Evolutionary conservation across 306 rosid species (phyloP).

Genomic region (Sicyos edulis): DNA sequence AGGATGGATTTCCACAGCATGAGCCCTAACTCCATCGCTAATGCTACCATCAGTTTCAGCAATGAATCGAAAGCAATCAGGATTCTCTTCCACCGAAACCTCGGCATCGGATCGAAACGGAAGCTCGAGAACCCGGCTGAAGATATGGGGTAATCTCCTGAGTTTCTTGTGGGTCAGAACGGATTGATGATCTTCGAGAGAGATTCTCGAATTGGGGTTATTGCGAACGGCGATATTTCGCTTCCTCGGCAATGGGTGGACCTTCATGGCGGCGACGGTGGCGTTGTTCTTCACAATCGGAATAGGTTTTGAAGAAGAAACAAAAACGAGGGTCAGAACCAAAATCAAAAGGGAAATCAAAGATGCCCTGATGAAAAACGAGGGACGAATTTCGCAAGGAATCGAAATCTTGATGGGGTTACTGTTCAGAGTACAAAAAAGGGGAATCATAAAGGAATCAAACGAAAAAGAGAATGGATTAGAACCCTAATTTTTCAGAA

Average conservation of each 20-base stretch:
- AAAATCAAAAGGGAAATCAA: background rate
- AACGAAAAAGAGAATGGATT: background rate
- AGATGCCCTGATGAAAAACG: conserved; percentile 22
- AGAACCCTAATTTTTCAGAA: conserved; percentile 1
- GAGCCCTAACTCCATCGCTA: conserved; percentile 53
- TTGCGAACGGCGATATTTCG: conserved; percentile 80
- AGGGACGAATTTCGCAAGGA: no score
- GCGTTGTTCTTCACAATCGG: background rate
- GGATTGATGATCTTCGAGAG: conserved; percentile 29
- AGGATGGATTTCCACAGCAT: conserved; percentile 82
- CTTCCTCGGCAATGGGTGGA: conserved; percentile 80
- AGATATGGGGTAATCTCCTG: conserved; percentile 84
- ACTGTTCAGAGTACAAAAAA: background rate
- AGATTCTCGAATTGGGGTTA: conserved; percentile 32
- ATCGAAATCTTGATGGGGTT: no score
- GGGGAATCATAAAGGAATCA: conserved; percentile 48
- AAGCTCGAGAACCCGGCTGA: conserved; percentile 84
- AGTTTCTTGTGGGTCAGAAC: conserved; percentile 63
- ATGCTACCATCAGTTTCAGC: conserved; percentile 53
- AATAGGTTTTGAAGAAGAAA: background rate
- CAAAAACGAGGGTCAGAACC: background rate
- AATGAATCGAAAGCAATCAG: conserved; percentile 77
- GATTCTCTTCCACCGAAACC: conserved; percentile 61
- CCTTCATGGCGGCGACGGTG: conserved; percentile 52
- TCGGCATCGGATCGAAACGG: conserved; percentile 95